phyloP scores from a whole-genome alignment of 352 stramenopile genomes.

The Phytophthora colocasiae region DNA sequence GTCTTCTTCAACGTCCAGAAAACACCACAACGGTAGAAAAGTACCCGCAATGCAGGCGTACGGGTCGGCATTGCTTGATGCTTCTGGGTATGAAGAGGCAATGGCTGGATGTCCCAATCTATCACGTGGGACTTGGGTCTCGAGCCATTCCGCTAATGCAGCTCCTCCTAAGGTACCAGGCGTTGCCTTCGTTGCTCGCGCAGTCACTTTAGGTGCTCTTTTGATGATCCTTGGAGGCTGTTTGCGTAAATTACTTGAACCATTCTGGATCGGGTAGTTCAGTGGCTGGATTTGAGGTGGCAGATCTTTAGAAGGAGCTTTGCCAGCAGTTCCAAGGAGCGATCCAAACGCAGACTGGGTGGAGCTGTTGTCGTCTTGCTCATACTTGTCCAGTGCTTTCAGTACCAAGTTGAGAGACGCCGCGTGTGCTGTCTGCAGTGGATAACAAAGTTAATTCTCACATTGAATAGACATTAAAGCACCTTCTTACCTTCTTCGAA shows the following conservation, averaged over 20 bases:
- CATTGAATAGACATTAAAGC: not conserved
- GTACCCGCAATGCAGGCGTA: constrained; percentile 46
- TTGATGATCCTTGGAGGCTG: constrained; percentile 14
- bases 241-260: constrained; percentile 10
- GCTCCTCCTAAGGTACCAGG: constrained; percentile 31
- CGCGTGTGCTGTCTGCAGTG: constrained; percentile 25
- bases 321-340: constrained; percentile 27
- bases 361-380: constrained; percentile 38
- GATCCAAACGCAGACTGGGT: constrained; percentile 39
- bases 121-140: constrained; percentile 51
- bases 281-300: constrained; percentile 18
- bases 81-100: constrained; percentile 13
- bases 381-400: constrained; percentile 70
- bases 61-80: constrained; percentile 11
- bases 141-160: constrained; percentile 55
- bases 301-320: constrained; percentile 21
- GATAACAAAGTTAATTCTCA: constrained; percentile 13
- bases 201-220: constrained; percentile 8
- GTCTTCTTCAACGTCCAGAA: constrained; percentile 60
- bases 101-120: constrained; percentile 55
- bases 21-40: constrained; percentile 81
- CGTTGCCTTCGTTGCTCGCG: constrained; percentile 18
- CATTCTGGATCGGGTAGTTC: constrained; percentile 27
- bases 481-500: constrained; percentile 49
- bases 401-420: constrained; percentile 68